Conservation (phyloP, 805 yeast genomes). For the Jamesozyma hellenica region DNA sequence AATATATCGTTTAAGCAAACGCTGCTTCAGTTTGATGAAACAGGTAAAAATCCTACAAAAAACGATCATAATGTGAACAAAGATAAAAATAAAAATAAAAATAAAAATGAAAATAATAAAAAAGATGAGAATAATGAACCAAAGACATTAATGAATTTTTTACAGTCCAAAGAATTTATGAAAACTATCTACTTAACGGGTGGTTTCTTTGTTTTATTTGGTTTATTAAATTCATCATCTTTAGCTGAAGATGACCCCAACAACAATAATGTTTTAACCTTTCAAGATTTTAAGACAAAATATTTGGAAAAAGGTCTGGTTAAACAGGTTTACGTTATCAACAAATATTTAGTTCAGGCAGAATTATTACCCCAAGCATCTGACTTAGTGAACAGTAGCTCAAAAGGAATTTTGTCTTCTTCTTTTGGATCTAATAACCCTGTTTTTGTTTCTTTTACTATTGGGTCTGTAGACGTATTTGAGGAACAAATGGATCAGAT, state of each 20-base stretch:
- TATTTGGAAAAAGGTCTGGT: slow-evolving; percentile 73
- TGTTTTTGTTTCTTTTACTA: slow-evolving; percentile 60
- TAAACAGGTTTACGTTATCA: slow-evolving; percentile 60
- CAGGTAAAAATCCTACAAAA: not conserved
- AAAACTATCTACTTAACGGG: slow-evolving; percentile 32
- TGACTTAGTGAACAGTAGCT: slow-evolving; percentile 5
- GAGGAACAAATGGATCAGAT: slow-evolving; percentile 71
- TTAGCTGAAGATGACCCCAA: slow-evolving; percentile 13
- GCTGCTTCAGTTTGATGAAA: too few species aligned
- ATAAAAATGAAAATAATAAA: slow-evolving; percentile 6
- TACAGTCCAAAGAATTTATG: slow-evolving; percentile 35
- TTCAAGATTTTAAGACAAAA: slow-evolving; percentile 78
- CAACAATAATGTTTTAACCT: slow-evolving; percentile 34
- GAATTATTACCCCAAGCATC: slow-evolving; percentile 39
- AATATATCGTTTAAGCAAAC: too few species aligned
- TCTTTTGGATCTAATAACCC: slow-evolving; percentile 3
- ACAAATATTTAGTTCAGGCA: slow-evolving; percentile 63
- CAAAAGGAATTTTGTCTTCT: not conserved
- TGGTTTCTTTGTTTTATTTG: slow-evolving; percentile 32
- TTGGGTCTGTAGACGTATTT: slow-evolving; percentile 77
- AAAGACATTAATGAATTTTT: slow-evolving; percentile 29
- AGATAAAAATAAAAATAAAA: not conserved
- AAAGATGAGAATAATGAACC: slow-evolving; percentile 13
- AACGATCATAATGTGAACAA: not conserved
- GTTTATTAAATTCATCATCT: slow-evolving; percentile 21